Conservation (phyloP, 2,329 filamentous ascomycete genomes). For the Arachnomyces sp. region DNA sequence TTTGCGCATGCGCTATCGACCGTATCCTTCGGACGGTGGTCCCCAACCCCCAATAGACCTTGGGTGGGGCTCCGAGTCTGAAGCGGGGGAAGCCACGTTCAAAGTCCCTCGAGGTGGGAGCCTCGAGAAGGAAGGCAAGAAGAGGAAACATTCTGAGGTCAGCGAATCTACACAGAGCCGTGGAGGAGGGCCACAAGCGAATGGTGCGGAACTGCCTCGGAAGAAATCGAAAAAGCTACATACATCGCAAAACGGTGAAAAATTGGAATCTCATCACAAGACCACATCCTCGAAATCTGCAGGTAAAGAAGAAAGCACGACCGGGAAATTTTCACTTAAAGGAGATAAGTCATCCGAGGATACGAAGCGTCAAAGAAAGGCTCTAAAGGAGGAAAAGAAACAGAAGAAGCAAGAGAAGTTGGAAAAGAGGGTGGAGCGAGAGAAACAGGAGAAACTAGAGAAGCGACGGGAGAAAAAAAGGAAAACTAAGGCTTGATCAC, state of each 20-base stretch:
- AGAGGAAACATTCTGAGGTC: constrained; percentile 30
- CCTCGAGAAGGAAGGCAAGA: constrained; percentile 26
- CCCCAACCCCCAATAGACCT: constrained; percentile 24
- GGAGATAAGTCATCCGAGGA: constrained; percentile 22
- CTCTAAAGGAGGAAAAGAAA: constrained; percentile 28
- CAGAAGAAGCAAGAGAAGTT: constrained; percentile 25
- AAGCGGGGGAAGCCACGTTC: constrained; percentile 26
- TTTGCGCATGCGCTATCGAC: constrained; percentile 39
- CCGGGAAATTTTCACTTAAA: no score
- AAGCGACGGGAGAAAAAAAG: constrained; percentile 22
- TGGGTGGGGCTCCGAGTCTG: constrained; percentile 31
- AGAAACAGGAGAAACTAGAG: constrained; percentile 29
- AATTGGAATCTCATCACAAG: no score
- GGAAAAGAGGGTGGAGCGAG: constrained; percentile 24
- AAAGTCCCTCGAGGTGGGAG: constrained; percentile 21
- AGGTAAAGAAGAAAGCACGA: no score
- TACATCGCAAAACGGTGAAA: constrained; percentile 7
- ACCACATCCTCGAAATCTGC: no score
- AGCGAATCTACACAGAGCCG: constrained; percentile 11
- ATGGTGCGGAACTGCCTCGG: constrained; percentile 16
- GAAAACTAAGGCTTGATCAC: no score
- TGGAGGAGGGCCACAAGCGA: constrained; percentile 17
- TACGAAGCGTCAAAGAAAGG: constrained; percentile 25
- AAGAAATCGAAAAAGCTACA: constrained; percentile 36
- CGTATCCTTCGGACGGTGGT: constrained; percentile 30